Evolutionary conservation across 495 filamentous ascomycete species (phyloP).

Genomic region (Podospora anserina): DNA sequence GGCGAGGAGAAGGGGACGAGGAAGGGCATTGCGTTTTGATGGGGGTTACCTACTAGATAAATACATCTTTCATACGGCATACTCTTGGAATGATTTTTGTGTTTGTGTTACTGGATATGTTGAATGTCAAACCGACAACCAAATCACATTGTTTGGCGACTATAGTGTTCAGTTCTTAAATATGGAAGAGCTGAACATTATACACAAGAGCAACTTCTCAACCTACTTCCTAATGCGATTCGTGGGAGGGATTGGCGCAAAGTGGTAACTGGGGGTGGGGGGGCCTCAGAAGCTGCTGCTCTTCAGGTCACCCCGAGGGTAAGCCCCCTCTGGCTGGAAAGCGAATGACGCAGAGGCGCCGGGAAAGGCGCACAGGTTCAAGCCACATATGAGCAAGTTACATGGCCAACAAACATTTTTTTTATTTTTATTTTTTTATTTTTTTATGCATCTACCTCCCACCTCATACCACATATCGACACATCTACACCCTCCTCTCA

Average conservation of each 20-base stretch:
- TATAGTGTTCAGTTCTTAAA: no score
- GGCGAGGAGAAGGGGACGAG: background rate
- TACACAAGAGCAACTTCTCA: background rate
- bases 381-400: background rate
- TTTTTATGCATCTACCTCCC: background rate
- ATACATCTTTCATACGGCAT: background rate
- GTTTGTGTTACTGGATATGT: no score
- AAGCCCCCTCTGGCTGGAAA: background rate
- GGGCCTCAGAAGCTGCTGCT: background rate
- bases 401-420: conserved; percentile 4
- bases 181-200: no score
- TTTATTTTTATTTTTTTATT: conserved; percentile 6
- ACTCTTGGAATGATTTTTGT: no score
- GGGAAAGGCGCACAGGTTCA: background rate
- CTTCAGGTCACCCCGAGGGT: background rate
- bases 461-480: no score
- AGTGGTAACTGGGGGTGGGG: background rate
- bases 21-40: background rate
- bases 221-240: conserved; percentile 4
- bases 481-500: background rate
- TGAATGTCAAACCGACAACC: no score
- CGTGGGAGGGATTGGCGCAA: background rate
- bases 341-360: background rate
- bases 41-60: background rate
- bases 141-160: no score